Base-by-base conservation (phyloP, 257 asterid genomes). In the Nicotiana otophora region DNA sequence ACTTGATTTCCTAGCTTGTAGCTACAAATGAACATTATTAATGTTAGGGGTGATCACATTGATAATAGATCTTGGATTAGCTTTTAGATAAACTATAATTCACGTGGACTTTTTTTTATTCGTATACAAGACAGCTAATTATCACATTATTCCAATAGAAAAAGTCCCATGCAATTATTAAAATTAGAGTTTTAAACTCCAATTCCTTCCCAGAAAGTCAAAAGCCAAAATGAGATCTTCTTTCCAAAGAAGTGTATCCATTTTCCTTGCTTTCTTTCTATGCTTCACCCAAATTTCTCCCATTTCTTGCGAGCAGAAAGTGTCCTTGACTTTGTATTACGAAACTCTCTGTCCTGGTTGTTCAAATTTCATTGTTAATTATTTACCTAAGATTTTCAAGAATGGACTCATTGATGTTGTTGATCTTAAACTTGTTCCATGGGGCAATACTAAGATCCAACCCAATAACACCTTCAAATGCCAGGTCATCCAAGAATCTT, bases 311-410 rank as follows among this genome's bases (percentile, higher is more conserved):
- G 61, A 72, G 8, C 3, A 42, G 16, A 72, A 72, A 48, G 79
- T 72, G 19, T 72, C 61, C 2, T 74, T 89, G 15, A 87, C 82
- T 82, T 79, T 89, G 30, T 89, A 89, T 82, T 87, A 89, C 17
- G 90, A 89, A 81, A 76, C 87, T 81, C 85, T 89, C 0, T 89
- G 90, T 63, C 90, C 89, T n/a, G 86, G 83, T 28, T 85, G 92
- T 79, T 79, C 89, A 54, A 78, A 33, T 54, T 78, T 89, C 79
- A 86, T 87, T 16, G 87, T 74, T 4, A 79, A 87, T 14, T 80
- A 89, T 78, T 81, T 89, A 66, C 61, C 72, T 87, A 81, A 86
- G 78, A 81, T 87, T 16, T 87, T 86, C 31, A 85, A 86, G 10
- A 87, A 78, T 67, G 90, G 90, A 7, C 7, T 89, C 19, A 87